phyloP scores from a whole-genome alignment of 768 basidiomycete species.

The Aureoboletus auriporus region DNA sequence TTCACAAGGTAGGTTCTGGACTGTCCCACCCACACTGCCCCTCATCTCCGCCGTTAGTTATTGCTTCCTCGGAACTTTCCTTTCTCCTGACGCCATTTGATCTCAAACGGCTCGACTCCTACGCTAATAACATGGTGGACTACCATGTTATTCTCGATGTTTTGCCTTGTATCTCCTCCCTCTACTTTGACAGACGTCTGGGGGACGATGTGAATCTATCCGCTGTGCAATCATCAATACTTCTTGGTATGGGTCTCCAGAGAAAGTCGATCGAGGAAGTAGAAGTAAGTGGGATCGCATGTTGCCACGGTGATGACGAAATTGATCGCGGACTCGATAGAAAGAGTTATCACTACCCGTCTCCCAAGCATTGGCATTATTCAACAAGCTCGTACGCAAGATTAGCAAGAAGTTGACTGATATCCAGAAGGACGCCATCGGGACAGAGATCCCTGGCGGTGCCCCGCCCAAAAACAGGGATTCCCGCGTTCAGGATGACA shows the following conservation, averaged over 20 bases:
- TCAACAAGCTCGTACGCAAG: conserved; percentile 87
- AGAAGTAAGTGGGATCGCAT: conserved; percentile 50
- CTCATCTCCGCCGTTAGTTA: conserved; percentile 5
- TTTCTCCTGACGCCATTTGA: conserved; percentile 85
- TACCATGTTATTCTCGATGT: conserved; percentile 95
- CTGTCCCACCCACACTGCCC: background rate
- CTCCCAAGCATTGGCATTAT: conserved; percentile 83
- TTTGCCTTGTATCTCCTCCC: conserved; percentile 71
- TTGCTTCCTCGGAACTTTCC: conserved; percentile 44
- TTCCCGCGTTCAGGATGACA: conserved; percentile 12
- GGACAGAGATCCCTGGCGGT: conserved; percentile 52
- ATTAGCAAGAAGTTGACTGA: conserved; percentile 71
- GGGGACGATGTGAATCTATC: conserved; percentile 67
- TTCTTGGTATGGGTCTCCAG: conserved; percentile 87
- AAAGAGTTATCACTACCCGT: conserved; percentile 79
- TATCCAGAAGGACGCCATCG: conserved; percentile 76
- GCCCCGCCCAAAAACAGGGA: conserved; percentile 21
- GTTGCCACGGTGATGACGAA: background rate
- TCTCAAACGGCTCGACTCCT: conserved; percentile 91
- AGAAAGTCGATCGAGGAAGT: conserved; percentile 86
- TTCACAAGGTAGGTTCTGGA: conserved; percentile 29
- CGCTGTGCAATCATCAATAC: conserved; percentile 87
- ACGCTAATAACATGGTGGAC: conserved; percentile 93
- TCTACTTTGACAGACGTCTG: conserved; percentile 79
- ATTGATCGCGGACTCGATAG: conserved; percentile 34